A percentile compares a stretch with the other conserved stretches of the same genome.
These are phyloP conservation scores for Amylocystis lapponica DNA, from an alignment of 768 basidiomycete genomes.

Conservation along the genomic window DNA sequence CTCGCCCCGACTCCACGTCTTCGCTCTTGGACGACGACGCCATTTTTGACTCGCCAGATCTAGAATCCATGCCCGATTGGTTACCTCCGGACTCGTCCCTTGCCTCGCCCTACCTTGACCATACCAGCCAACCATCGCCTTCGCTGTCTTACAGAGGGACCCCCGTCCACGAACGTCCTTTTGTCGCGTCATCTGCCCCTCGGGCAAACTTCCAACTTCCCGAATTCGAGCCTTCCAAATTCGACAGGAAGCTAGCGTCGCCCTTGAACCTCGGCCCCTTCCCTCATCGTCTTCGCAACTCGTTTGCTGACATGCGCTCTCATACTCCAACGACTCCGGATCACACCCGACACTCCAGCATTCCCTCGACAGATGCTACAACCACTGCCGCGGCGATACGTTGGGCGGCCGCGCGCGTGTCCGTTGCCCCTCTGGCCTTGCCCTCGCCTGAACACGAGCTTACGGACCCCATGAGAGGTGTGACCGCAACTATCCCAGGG, in stretches of 20 bases:
- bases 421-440: conserved; percentile 80
- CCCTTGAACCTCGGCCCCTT: conserved; percentile 18
- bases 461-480: conserved; percentile 82
- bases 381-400: conserved; percentile 79
- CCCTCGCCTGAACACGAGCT: conserved; percentile 91
- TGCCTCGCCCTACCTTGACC: too few species aligned
- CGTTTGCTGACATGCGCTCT: conserved; percentile 37
- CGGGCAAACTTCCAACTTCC: too few species aligned
- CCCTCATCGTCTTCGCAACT: conserved; percentile 39
- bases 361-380: conserved; percentile 45
- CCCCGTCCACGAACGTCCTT: too few species aligned
- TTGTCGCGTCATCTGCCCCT: too few species aligned
- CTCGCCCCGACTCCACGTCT: neutral
- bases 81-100: too few species aligned
- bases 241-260: too few species aligned
- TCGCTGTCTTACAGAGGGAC: too few species aligned
- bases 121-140: too few species aligned
- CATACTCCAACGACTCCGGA: neutral
- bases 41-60: neutral
- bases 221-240: too few species aligned
- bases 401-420: conserved; percentile 76
- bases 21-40: neutral
- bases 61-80: too few species aligned
- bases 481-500: conserved; percentile 61
- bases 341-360: conserved; percentile 5